These are phyloP conservation scores for Creolimax fragrantissima DNA, from an alignment of 78 protist species.

Conservation along the genomic window DNA sequence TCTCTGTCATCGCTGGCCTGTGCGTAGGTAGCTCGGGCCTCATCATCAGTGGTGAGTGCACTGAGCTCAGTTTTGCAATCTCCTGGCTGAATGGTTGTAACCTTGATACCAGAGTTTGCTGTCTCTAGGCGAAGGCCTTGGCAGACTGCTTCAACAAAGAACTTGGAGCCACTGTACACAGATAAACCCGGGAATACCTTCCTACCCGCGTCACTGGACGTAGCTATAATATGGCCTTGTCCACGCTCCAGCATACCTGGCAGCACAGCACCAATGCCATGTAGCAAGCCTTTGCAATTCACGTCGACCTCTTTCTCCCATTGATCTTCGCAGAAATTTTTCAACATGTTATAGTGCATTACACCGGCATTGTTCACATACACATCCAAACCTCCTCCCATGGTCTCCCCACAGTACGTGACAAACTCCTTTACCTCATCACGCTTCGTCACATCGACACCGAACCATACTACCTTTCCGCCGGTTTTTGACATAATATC, in stretches of 20 bases:
- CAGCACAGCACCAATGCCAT: conserved; percentile 3
- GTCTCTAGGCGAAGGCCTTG: conserved; percentile 24
- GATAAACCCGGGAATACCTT: conserved; percentile 25
- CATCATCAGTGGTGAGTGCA: neutral
- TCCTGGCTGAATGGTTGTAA: conserved; percentile 27
- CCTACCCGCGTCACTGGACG: conserved; percentile 10
- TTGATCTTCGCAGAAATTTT: neutral
- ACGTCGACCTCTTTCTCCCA: conserved; percentile 11
- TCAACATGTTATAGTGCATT: conserved; percentile 4
- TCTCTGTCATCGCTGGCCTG: neutral
- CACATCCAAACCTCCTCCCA: conserved; percentile 3
- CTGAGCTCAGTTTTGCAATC: neutral
- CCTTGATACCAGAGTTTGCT: neutral
- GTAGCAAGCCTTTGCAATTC: conserved; percentile 12
- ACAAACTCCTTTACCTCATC: neutral
- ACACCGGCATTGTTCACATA: conserved; percentile 5
- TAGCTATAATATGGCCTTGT: conserved; percentile 2
- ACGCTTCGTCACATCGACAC: neutral
- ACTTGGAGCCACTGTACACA: conserved; percentile 19
- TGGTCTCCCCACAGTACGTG: neutral
- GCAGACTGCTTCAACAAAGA: neutral
- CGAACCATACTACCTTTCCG: neutral
- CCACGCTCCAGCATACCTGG: neutral
- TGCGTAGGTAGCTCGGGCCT: neutral
- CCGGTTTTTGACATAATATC: neutral